Evolutionary conservation across 1,139 yeast genomes (phyloP).

Genomic region (Geotrichum carabidarum): DNA sequence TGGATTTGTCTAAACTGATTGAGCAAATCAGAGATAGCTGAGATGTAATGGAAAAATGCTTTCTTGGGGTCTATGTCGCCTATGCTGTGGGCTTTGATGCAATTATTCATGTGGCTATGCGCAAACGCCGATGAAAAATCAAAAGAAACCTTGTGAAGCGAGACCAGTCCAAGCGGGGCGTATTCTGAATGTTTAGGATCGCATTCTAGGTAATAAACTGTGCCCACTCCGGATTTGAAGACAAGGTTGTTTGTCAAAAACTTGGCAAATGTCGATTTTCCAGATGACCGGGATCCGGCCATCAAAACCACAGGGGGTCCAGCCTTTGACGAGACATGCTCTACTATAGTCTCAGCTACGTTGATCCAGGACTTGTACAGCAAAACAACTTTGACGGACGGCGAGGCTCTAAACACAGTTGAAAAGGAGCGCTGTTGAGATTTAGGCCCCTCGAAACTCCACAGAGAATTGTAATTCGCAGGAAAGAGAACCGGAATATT

Average conservation of each 20-base stretch:
- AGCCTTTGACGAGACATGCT: neutral
- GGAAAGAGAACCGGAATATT: constrained; percentile 47
- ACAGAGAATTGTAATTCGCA: constrained; percentile 26
- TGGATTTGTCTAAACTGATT: constrained; percentile 30
- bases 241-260: constrained; percentile 47
- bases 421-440: constrained; percentile 15
- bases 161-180: constrained; percentile 64
- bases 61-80: constrained; percentile 75
- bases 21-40: constrained; percentile 45
- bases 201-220: constrained; percentile 56
- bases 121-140: constrained; percentile 36
- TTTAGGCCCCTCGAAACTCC: constrained; percentile 6
- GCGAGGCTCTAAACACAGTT: constrained; percentile 19
- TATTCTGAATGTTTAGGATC: constrained; percentile 93
- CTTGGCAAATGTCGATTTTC: constrained; percentile 72
- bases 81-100: constrained; percentile 45
- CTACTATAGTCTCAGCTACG: constrained; percentile 14
- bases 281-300: constrained; percentile 70
- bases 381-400: constrained; percentile 20
- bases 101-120: constrained; percentile 29
- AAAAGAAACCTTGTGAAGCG: constrained; percentile 36
- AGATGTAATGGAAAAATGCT: constrained; percentile 55
- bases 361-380: constrained; percentile 30
- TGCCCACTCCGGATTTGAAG: constrained; percentile 19
- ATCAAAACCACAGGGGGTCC: constrained; percentile 38